Percentiles rank a stretch among this genome's conserved stretches.
Conservation (phyloP, 768 basidiomycete genomes). For the Rhizopogon vinicolor region DNA sequence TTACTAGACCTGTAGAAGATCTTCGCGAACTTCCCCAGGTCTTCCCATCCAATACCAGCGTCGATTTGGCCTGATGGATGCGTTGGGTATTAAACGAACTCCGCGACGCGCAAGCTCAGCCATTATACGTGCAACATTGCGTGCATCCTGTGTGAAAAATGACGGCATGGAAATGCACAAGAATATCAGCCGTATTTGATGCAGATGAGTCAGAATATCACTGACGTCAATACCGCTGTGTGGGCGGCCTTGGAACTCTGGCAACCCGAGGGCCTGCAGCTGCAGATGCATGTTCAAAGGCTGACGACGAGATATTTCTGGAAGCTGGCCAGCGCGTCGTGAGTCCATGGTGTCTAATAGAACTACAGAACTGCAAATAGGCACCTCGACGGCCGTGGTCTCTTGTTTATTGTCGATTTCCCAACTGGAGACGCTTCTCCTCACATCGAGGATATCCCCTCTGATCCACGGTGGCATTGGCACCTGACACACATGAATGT, state of each 20-base stretch:
- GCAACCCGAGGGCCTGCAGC: constrained; percentile 64
- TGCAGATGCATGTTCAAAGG: constrained; percentile 71
- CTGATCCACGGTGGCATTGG: constrained; percentile 69
- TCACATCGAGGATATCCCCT: constrained; percentile 73
- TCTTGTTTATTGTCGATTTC: constrained; percentile 8
- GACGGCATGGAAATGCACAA: background rate
- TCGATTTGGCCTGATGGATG: constrained; percentile 54
- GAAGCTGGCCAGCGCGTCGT: constrained; percentile 10
- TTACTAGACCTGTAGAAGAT: constrained; percentile 8
- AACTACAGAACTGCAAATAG: background rate
- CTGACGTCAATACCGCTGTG: constrained; percentile 92
- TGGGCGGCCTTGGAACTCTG: constrained; percentile 74
- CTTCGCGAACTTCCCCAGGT: constrained; percentile 60
- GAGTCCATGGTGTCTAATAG: background rate
- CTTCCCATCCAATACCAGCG: constrained; percentile 89
- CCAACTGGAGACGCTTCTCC: constrained; percentile 52
- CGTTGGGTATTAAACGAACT: constrained; percentile 68
- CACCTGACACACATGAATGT: constrained; percentile 34
- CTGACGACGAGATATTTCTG: constrained; percentile 13
- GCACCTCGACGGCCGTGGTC: constrained; percentile 12
- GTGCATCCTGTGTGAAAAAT: constrained; percentile 60
- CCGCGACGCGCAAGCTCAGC: constrained; percentile 71
- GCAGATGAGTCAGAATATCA: constrained; percentile 13
- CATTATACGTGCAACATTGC: constrained; percentile 83
- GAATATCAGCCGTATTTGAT: background rate